Percentiles rank a stretch among this genome's conserved stretches.
These are phyloP conservation scores for Tylopilus rubrobrunneus DNA, from an alignment of 768 basidiomycete species.

Conservation along the genomic window DNA sequence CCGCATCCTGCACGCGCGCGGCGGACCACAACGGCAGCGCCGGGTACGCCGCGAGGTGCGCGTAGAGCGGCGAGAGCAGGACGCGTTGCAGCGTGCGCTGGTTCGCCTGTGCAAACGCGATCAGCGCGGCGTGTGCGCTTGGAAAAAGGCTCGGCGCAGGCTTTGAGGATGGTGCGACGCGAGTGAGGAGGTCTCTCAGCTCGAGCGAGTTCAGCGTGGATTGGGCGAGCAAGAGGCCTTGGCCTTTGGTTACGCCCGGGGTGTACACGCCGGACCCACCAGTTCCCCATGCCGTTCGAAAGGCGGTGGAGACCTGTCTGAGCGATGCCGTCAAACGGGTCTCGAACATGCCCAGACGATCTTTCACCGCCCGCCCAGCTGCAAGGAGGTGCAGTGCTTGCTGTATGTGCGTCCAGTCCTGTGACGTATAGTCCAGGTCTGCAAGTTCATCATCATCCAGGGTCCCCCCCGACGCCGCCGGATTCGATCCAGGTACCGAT, in stretches of 20 bases:
- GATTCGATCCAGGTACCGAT: slow-evolving; percentile 21
- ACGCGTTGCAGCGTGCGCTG: slow-evolving; percentile 78
- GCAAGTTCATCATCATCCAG: slow-evolving; percentile 57
- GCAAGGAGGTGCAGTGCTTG: slow-evolving; percentile 76
- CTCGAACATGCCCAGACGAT: slow-evolving; percentile 69
- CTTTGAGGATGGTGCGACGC: slow-evolving; percentile 18
- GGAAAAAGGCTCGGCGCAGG: slow-evolving; percentile 41
- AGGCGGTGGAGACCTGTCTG: slow-evolving; percentile 52
- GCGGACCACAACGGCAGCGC: slow-evolving; percentile 64
- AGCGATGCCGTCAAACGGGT: slow-evolving; percentile 58
- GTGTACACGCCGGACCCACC: slow-evolving; percentile 48
- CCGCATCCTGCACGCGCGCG: slow-evolving; percentile 25
- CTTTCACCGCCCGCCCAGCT: slow-evolving; percentile 69
- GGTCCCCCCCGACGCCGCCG: slow-evolving; percentile 21
- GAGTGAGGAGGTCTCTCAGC: slow-evolving; percentile 41
- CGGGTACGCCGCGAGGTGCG: slow-evolving; percentile 70
- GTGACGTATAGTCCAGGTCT: slow-evolving; percentile 79
- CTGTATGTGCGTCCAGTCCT: slow-evolving; percentile 90
- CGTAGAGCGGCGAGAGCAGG: slow-evolving; percentile 78
- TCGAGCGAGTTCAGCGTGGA: slow-evolving; percentile 82
- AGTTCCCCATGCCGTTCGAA: slow-evolving; percentile 55
- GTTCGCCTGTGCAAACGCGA: slow-evolving; percentile 62
- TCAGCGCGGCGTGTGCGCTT: slow-evolving; percentile 52
- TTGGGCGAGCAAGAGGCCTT: slow-evolving; percentile 72
- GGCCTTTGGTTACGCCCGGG: slow-evolving; percentile 60